Base-by-base conservation (phyloP, 2,329 filamentous ascomycete genomes). In the Paracoccidioides lutzii region DNA sequence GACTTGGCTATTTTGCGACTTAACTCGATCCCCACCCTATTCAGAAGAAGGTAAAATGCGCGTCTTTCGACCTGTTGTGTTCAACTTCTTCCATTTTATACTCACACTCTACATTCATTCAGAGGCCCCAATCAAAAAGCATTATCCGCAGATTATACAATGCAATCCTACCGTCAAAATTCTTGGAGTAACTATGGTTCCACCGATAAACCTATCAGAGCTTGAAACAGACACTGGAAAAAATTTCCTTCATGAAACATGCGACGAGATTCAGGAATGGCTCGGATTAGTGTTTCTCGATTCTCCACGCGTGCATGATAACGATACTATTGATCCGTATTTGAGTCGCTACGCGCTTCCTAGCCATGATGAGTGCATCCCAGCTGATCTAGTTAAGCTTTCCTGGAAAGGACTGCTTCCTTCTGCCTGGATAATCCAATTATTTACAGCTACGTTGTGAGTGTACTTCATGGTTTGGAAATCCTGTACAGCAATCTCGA, bases 1-100 rank as follows among this genome's bases (percentile, higher is more conserved):
- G 28, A 81, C 81, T 1, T 96, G 91, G 90, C 73, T 97, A 0
- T 90, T 93, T 63, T 84, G 78, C 64, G 85, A 90, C 63, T 67
- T 83, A 22, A 60, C 62, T 9, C 51, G 52, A 35, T 64, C 55
- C 8, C 49, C 62, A 4, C 60, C 43, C 10, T 61, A 59, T 32
- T 57, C 60, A 43, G 72, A 64, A 64, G 61, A 74, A 72, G 70
- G 79, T 82, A 72, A 61, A 68, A 52, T 33, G 35, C 12, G 14
- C 14, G 2, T 5, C 1, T 15, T 35, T 51, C 7, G 22, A 22
- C 22, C 22, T 22, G 22, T 50, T 5, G 22, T 10, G 35, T n/a
- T 10, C 55, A 12, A 44, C 15, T 37, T 5, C 35, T 33, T 43
- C 43, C 45, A 15, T 35, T 44, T 57, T 22, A 56, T 43, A 9